Percentiles rank a stretch among this genome's conserved stretches.
phyloP scores from a whole-genome alignment of 345 rosid species.

The Barbarea vulgaris region DNA sequence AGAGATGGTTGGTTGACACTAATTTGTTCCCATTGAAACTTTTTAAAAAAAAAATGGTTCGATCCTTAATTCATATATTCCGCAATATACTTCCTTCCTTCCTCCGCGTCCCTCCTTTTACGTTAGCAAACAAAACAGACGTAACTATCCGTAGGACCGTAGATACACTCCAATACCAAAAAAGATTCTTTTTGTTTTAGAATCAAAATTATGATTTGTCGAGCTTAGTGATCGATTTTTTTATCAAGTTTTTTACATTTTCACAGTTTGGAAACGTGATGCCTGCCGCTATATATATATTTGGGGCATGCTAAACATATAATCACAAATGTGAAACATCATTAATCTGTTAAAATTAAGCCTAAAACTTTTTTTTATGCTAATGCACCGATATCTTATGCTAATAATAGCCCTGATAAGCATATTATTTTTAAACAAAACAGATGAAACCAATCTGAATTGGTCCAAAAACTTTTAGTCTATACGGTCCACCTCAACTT shows the following conservation, averaged over 20 bases:
- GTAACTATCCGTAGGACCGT: conserved; percentile 36
- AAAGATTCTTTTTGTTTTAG: conserved; percentile 25
- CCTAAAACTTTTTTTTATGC: no score
- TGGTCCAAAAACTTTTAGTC: neutral
- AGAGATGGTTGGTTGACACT: conserved; percentile 4
- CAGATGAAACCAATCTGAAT: neutral
- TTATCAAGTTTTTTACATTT: no score
- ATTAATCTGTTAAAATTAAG: no score
- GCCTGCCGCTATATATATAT: no score
- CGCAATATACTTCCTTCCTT: conserved; percentile 31
- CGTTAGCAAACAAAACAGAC: conserved; percentile 42
- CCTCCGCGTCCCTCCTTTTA: conserved; percentile 39
- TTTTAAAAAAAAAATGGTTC: neutral
- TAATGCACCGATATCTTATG: no score
- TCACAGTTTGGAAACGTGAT: no score
- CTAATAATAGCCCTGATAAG: neutral
- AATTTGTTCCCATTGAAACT: conserved; percentile 9
- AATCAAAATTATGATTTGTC: conserved; percentile 12
- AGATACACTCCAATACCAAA: conserved; percentile 19
- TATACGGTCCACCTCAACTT: neutral
- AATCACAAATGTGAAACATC: no score
- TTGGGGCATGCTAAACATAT: no score
- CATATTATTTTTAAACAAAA: neutral
- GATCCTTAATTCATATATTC: conserved; percentile 18
- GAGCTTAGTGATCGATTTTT: neutral